phyloP scores from a whole-genome alignment of 164 flowering plant species.

The Kalanchoe fedtschenkoi region DNA sequence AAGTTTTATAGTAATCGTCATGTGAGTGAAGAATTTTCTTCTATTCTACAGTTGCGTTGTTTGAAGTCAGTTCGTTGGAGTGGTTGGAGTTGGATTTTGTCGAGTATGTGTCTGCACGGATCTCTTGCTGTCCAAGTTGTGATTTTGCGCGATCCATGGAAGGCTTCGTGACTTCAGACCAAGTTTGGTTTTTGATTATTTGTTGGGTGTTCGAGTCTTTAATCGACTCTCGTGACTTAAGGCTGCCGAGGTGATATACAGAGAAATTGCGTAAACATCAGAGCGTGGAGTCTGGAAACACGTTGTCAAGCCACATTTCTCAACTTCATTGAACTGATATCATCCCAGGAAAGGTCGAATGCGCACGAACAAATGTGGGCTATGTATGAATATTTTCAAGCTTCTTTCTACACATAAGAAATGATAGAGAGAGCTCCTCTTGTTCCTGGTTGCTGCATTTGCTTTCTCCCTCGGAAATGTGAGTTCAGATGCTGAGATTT shows the following conservation, averaged over 20 bases:
- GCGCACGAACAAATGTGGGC: too few species aligned
- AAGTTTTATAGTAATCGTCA: background rate
- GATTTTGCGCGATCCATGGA: background rate
- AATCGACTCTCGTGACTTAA: background rate
- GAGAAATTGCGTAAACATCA: too few species aligned
- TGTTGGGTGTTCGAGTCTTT: too few species aligned
- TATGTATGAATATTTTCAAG: too few species aligned
- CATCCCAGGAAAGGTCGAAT: background rate
- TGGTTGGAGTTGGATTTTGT: background rate
- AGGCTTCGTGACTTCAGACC: too few species aligned
- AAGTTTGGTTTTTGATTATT: too few species aligned
- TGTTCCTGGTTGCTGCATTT: too few species aligned
- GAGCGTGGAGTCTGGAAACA: background rate
- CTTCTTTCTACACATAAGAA: too few species aligned
- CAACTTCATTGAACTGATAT: background rate
- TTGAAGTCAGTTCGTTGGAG: conserved; percentile 3
- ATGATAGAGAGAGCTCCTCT: too few species aligned
- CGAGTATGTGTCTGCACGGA: background rate
- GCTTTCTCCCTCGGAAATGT: too few species aligned
- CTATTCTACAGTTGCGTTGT: background rate
- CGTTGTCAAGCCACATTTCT: background rate
- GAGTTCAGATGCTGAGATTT: too few species aligned
- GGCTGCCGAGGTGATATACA: background rate
- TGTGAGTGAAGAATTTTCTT: conserved; percentile 2
- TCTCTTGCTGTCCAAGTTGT: background rate